Conservation (phyloP, 116 monocot genomes). For the Posidonia oceanica region DNA sequence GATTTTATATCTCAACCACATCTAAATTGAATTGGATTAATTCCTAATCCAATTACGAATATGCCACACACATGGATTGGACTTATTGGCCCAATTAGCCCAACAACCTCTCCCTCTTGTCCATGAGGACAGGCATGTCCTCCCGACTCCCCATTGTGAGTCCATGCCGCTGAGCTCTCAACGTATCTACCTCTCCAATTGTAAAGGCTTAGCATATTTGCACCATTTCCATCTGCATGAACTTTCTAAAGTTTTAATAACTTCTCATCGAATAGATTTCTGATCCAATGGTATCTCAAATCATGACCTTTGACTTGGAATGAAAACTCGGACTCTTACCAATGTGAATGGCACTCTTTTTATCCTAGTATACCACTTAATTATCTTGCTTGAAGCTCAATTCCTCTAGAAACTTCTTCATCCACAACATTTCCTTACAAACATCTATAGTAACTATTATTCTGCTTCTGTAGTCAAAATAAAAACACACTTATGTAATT, state of each 20-base stretch:
- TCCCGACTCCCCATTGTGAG: too few relatives aligned
- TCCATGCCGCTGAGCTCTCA: too few relatives aligned
- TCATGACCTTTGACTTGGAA: conserved; percentile 3
- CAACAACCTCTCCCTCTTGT: too few relatives aligned
- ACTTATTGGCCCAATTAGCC: too few relatives aligned
- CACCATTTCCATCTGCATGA: too few relatives aligned
- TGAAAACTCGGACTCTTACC: background rate
- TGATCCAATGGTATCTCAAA: background rate
- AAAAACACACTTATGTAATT: background rate
- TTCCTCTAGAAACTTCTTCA: background rate
- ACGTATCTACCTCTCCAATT: too few relatives aligned
- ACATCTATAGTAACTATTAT: background rate
- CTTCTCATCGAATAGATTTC: background rate
- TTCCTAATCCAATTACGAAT: too few relatives aligned
- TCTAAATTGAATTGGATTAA: too few relatives aligned
- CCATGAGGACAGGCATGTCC: too few relatives aligned
- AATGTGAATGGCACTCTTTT: background rate
- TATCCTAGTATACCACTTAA: background rate
- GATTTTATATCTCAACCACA: too few relatives aligned
- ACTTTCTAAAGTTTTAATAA: background rate
- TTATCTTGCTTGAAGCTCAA: background rate
- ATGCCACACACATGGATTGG: too few relatives aligned
- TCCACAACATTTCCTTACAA: background rate
- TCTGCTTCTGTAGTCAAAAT: background rate
- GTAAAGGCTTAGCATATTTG: too few relatives aligned